Evolutionary conservation across 2,329 filamentous ascomycete genomes (phyloP).

Genomic region (Tricladium varicosporioides): DNA sequence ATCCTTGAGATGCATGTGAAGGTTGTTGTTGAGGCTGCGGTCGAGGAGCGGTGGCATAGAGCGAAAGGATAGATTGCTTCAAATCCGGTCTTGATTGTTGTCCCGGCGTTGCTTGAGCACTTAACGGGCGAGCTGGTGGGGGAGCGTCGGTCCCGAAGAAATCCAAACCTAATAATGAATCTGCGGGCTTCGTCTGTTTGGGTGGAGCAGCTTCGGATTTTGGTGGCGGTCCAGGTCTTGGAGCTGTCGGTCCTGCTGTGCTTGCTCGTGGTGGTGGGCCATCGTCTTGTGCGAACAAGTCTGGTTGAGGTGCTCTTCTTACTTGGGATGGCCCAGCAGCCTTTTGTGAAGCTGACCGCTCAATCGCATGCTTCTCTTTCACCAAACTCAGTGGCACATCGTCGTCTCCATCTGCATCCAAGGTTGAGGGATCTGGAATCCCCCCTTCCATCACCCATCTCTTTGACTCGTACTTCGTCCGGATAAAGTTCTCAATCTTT

Average conservation of each 20-base stretch:
- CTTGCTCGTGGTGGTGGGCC: slow-evolving; percentile 67
- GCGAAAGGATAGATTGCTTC: slow-evolving; percentile 94
- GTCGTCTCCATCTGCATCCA: slow-evolving; percentile 83
- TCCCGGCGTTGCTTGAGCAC: slow-evolving; percentile 66
- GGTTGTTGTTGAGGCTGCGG: slow-evolving; percentile 60
- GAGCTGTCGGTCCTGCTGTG: slow-evolving; percentile 62
- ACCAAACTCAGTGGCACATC: slow-evolving; percentile 66
- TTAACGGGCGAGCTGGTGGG: slow-evolving; percentile 76
- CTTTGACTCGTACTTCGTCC: slow-evolving; percentile 98
- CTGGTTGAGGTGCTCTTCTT: slow-evolving; percentile 55
- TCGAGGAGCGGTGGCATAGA: slow-evolving; percentile 83
- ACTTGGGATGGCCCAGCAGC: slow-evolving; percentile 32
- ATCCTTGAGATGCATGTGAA: slow-evolving; percentile 55
- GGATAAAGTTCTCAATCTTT: slow-evolving; percentile 99
- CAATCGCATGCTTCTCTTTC: slow-evolving; percentile 64
- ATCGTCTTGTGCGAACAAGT: slow-evolving; percentile 77
- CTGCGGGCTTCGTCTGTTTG: slow-evolving; percentile 67
- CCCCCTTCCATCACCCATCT: slow-evolving; percentile 98
- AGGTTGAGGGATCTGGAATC: slow-evolving; percentile 85
- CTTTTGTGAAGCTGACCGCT: slow-evolving; percentile 43
- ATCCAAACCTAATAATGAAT: slow-evolving; percentile 88
- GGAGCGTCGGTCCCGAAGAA: slow-evolving; percentile 76
- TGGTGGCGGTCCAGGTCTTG: slow-evolving; percentile 52
- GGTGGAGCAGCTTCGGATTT: slow-evolving; percentile 66
- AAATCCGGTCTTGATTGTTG: slow-evolving; percentile 81